phyloP scores from a whole-genome alignment of 2,329 filamentous ascomycete genomes.

The Alternaria atra region DNA sequence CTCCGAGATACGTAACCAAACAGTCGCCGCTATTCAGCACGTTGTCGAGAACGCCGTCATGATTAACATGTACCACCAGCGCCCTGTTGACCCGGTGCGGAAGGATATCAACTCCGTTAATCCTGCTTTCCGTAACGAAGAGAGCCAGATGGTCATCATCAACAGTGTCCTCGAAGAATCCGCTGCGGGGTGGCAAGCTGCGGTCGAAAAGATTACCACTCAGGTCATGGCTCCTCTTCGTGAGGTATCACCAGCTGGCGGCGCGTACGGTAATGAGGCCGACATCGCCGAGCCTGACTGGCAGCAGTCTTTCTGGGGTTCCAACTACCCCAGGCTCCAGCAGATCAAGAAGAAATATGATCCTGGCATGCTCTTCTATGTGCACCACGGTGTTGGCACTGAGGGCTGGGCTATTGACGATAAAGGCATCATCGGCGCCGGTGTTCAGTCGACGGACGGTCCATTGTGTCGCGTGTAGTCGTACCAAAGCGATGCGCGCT shows the following conservation, averaged over 20 bases:
- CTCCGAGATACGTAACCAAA: conserved; percentile 34
- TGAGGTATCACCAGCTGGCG: conserved; percentile 34
- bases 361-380: conserved; percentile 46
- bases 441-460: conserved; percentile 44
- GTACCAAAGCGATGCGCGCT: not conserved
- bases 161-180: conserved; percentile 29
- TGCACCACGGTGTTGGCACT: conserved; percentile 42
- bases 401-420: conserved; percentile 43
- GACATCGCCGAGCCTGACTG: conserved; percentile 53
- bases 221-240: conserved; percentile 38
- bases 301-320: conserved; percentile 54
- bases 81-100: conserved; percentile 27
- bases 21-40: conserved; percentile 35
- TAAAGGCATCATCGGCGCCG: conserved; percentile 39
- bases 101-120: conserved; percentile 40
- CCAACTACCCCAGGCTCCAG: conserved; percentile 38
- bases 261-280: conserved; percentile 53
- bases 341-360: conserved; percentile 44
- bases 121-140: conserved; percentile 42
- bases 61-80: conserved; percentile 39
- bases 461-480: conserved; percentile 35
- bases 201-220: conserved; percentile 27
- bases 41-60: conserved; percentile 34
- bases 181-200: conserved; percentile 34
- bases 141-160: conserved; percentile 35